Evolutionary conservation across 495 filamentous ascomycete species (phyloP).

Genomic region (Hapsidospora chrysogenum): DNA sequence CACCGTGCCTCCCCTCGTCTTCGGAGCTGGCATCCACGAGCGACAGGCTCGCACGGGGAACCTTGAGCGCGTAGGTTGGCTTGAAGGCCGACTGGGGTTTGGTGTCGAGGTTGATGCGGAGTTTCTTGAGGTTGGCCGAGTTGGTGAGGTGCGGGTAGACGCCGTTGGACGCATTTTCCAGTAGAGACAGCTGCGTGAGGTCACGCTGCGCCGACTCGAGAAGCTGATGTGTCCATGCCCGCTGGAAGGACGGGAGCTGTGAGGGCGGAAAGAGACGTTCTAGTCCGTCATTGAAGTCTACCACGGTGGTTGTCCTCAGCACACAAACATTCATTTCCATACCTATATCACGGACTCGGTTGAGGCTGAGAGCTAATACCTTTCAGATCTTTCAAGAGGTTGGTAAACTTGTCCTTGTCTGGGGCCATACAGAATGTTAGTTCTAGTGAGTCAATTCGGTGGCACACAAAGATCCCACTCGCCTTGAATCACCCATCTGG

Average conservation of each 20-base stretch:
- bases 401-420: slow-evolving; percentile 21
- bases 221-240: slow-evolving; percentile 18
- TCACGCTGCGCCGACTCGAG: slow-evolving; percentile 12
- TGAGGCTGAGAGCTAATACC: neutral
- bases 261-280: slow-evolving; percentile 18
- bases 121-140: slow-evolving; percentile 16
- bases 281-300: slow-evolving; percentile 20
- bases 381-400: slow-evolving; percentile 15
- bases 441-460: too few species aligned
- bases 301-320: neutral
- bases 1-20: neutral
- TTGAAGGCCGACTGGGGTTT: slow-evolving; percentile 11
- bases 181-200: slow-evolving; percentile 11
- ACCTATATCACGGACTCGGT: neutral
- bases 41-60: slow-evolving; percentile 6
- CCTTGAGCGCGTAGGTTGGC: slow-evolving; percentile 13
- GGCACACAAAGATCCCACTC: neutral
- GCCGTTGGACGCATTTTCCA: slow-evolving; percentile 15
- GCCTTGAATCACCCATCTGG: slow-evolving; percentile 17
- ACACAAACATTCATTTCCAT: too few species aligned
- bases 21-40: slow-evolving; percentile 1
- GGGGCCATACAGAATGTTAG: too few species aligned
- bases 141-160: slow-evolving; percentile 16
- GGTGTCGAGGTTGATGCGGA: slow-evolving; percentile 19
- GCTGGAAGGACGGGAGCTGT: slow-evolving; percentile 13